Evolutionary conservation across 2,329 filamentous ascomycete genomes (phyloP), one percentile per base, ranked within the genome.

Genomic region (Hypoxylon rubiginosum): DNA sequence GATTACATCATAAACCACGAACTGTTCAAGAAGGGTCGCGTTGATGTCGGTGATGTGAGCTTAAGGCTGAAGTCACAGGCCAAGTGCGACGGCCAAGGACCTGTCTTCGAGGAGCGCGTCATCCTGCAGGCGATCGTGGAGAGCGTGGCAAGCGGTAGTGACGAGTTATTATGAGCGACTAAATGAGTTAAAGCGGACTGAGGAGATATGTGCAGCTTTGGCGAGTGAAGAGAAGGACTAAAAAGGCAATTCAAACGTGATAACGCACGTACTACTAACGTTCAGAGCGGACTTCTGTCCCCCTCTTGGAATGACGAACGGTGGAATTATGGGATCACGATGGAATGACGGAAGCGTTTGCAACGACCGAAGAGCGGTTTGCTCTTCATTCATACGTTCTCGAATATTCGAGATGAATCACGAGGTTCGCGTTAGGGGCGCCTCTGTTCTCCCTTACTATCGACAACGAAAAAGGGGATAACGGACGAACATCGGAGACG

Each of bases 1-100:
- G 94, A 97, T 74, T 83, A 94, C 58, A 96, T 98, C 65, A 92
- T 97, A 74, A 85, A 83, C 57, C 93, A 97, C 78, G 88, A 92
- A 6, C 80, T 94, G 8, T 97, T 92, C 77, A 88, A 90, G 77
- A 86, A 87, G 50, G 93, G 94, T 0, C 82, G 92, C 19, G 90
- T 97, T 26, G 92, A 98, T 77, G 89, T 97, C 11, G 90, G 86
- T 39, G 87, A 91, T 76, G 92, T 97, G 32, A 94, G 91, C 77
- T 91, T 96, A 74, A 84, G 89, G 11, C 82, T 98, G 57, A 94
- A 93, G 81, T 84, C 85, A 17, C 82, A 87, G 73, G 92, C 93
- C 17, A 88, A 90, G 74, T 97, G 94, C 77, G 92, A 97, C 79
- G 94, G 94, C 1, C 91, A 93, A 75, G 92, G 94, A 0, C 94